Base-by-base conservation (phyloP, 106 monocot species). In the Allium fistulosum region DNA sequence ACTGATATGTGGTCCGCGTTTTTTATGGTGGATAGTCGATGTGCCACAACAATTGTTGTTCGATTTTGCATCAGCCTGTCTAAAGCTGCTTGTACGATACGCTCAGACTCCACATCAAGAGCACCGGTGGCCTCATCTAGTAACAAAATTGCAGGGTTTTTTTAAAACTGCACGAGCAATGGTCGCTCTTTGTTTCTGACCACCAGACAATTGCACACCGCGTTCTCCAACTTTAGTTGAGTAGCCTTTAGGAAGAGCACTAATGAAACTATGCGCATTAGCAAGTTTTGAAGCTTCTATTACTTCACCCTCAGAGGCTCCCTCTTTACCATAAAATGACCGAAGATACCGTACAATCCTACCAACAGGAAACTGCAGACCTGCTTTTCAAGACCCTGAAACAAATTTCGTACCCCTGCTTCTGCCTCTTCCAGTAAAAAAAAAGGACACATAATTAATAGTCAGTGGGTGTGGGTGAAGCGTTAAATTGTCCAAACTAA, bases 221-320 rank as follows among this genome's bases (percentile, higher is more conserved):
- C 83, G 68, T 69, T 88, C 83, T 46, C 87, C 87, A 7, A 79
- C 87, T 51, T 77, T 80, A 0, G 94, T 94, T 2, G 55, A 57
- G 81, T 94, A 94, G 17, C 90, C 94, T 53, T 94, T 84, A 0
- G 90, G 94, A 28, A 94, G 75, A 2, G 79, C 72, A 52, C 83
- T 90, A 26, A 94, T 83, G 87, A 95, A 95, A 15, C 2, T 2
- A 4, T 53, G 53, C 1, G 53, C 53, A 53, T 53, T 53, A 2
- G 53, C 53, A 3, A 3, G 53, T 15, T 53, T 53, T 10, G 3
- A 1, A 3, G 1, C 53, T 4, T 53, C 53, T 11, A 53, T 53
- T 2, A 53, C 53, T 53, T 53, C 53, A 3, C 2, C 1, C 15
- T 53, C 53, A 1, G 53, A 2, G 1, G 53, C 53, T 2, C 4